Evolutionary conservation across 1,284 basidiomycete species (phyloP), one percentile per base, ranked within the genome.

Genomic region (Heterobasidion occidentale): DNA sequence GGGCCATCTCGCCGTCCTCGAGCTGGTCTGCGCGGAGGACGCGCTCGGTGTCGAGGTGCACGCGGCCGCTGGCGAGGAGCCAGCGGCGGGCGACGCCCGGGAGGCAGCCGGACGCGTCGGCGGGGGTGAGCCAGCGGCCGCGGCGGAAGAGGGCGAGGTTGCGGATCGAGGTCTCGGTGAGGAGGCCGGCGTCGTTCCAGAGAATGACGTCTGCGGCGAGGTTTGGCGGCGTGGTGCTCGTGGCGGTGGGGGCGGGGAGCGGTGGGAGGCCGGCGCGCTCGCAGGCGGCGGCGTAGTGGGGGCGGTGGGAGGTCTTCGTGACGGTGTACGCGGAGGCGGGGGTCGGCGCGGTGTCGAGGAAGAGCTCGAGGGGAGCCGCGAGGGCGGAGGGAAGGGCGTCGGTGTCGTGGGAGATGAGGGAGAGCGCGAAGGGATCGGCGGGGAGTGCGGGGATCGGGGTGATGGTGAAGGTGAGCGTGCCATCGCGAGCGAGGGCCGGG

Each of bases 281-380:
- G 17, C 87, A 83, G 2, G 88, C 86, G 33, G 74, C 73, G 44
- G 83, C 74, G 62, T 90, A 91, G 33, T 75, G 67, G 9, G 65
- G 59, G 51, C 89, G 77, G 36, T 74, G 59, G 1, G 88, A 88
- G 0, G 88, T 91, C 68, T 91, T 91, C 49, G 85, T 84, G 36
- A 66, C 64, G 0, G 85, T 85, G 65, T 84, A 86, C 15, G 77
- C 58, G 11, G 82, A 82, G 0, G 77, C 69, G 8, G 74, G 66
- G 1, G 83, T 86, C 4, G 79, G 68, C 56, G 73, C 64, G 1
- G 71, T 73, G 67, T 90, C 88, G 51, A 88, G 59, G 55, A 72
- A 71, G 51, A 88, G 62, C 19, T 65, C 66, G 56, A 77, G 66
- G 20, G 73, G 63, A 3, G 64, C 59, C 9, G 59, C 35, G 46